phyloP scores from a whole-genome alignment of 2,329 filamentous ascomycete genomes.

The Epichloe gansuensis region DNA sequence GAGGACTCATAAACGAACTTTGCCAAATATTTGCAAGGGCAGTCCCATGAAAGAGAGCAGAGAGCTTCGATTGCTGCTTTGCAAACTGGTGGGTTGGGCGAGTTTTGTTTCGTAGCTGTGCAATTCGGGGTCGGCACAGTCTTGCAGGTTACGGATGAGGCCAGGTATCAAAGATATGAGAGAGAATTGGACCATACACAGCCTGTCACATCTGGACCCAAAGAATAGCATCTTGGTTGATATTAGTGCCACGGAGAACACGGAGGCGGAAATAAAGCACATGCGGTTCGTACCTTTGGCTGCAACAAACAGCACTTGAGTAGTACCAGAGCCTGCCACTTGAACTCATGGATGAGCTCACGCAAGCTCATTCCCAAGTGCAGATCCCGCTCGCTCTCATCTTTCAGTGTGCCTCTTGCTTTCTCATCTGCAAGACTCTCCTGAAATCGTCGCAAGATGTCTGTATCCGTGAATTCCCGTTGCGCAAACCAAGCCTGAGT shows the following conservation, averaged over 20 bases:
- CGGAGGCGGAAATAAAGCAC: background rate
- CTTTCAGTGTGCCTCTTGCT: slow-evolving; percentile 40
- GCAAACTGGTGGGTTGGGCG: slow-evolving; percentile 68
- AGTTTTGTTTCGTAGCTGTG: slow-evolving; percentile 68
- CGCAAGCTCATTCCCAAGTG: slow-evolving; percentile 81
- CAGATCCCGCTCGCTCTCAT: slow-evolving; percentile 67
- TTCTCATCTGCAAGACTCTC: slow-evolving; percentile 69
- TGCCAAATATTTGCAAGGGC: slow-evolving; percentile 89
- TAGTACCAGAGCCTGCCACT: slow-evolving; percentile 84
- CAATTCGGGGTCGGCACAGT: slow-evolving; percentile 89
- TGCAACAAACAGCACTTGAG: slow-evolving; percentile 90
- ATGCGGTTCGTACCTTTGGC: slow-evolving; percentile 60
- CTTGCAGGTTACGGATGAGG: slow-evolving; percentile 80
- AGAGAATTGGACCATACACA: slow-evolving; percentile 98
- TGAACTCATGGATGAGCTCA: slow-evolving; percentile 88
- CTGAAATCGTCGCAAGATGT: slow-evolving; percentile 83
- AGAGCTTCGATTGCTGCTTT: slow-evolving; percentile 83
- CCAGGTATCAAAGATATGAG: slow-evolving; percentile 91
- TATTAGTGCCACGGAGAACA: slow-evolving; percentile 1
- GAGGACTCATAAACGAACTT: slow-evolving; percentile 34
- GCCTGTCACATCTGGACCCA: slow-evolving; percentile 82
- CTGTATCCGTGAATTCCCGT: slow-evolving; percentile 78
- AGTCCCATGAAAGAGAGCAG: slow-evolving; percentile 89
- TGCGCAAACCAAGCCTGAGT: slow-evolving; percentile 96
- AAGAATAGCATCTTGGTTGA: slow-evolving; percentile 83